A percentile compares a stretch with the other conserved stretches of the same genome.
Evolutionary conservation across 208 protist genomes (phyloP).

Genomic region (Leishmania tropica): DNA sequence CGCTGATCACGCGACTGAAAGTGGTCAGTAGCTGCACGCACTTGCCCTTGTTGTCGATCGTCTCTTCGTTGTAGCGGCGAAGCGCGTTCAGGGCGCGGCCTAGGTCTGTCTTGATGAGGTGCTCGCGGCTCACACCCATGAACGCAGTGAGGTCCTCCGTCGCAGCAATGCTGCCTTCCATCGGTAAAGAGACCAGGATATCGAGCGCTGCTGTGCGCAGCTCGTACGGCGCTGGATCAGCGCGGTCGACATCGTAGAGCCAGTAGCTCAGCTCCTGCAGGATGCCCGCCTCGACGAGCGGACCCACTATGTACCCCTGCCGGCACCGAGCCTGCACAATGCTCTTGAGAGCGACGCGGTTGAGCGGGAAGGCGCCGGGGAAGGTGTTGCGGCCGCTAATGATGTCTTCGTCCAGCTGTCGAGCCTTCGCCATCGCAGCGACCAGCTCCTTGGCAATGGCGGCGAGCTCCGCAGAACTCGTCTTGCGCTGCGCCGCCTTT

Average conservation of each 20-base stretch:
- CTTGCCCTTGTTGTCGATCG: slow-evolving; percentile 64
- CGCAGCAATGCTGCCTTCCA: slow-evolving; percentile 42
- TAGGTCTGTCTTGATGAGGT: slow-evolving; percentile 70
- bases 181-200: slow-evolving; percentile 67
- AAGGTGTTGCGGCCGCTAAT: slow-evolving; percentile 20
- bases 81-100: slow-evolving; percentile 73
- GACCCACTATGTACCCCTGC: slow-evolving; percentile 39
- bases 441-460: slow-evolving; percentile 33
- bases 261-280: slow-evolving; percentile 82
- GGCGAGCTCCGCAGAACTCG: slow-evolving; percentile 18
- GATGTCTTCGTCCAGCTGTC: slow-evolving; percentile 29
- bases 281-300: slow-evolving; percentile 68
- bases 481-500: slow-evolving; percentile 21
- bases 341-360: slow-evolving; percentile 52
- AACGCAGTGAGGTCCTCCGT: slow-evolving; percentile 60
- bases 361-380: slow-evolving; percentile 44
- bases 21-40: slow-evolving; percentile 70
- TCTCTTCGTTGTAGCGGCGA: slow-evolving; percentile 57
- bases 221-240: slow-evolving; percentile 64
- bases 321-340: slow-evolving; percentile 54
- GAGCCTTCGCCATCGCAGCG: slow-evolving; percentile 33
- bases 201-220: slow-evolving; percentile 76
- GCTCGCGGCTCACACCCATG: slow-evolving; percentile 66
- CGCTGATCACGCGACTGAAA: slow-evolving; percentile 58
- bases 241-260: slow-evolving; percentile 66